phyloP scores from a whole-genome alignment of 2,329 filamentous ascomycete species.

The Tolypocladium ovalisporum region DNA sequence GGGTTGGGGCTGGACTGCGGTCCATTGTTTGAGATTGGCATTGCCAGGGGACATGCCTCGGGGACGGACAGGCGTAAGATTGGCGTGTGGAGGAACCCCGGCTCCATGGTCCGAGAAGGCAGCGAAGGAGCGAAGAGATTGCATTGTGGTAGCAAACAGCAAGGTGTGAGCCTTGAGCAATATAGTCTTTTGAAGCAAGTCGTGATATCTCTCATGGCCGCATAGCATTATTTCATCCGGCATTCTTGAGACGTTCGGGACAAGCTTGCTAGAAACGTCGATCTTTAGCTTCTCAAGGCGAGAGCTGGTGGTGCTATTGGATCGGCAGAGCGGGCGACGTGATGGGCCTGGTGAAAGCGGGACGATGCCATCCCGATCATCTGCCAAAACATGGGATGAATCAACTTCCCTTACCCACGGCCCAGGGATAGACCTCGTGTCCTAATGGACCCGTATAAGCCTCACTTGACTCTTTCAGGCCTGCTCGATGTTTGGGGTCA shows the following conservation, averaged over 20 bases:
- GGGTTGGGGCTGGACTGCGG: slow-evolving; percentile 20
- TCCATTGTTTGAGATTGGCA: slow-evolving; percentile 11
- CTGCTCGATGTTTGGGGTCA: not conserved
- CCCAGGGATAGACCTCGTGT: too few species aligned
- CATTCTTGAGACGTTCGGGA: too few species aligned
- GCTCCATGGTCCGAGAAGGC: not conserved
- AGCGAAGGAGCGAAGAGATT: not conserved
- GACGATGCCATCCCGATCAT: too few species aligned
- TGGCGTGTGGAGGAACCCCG: not conserved
- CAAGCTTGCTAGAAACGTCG: too few species aligned
- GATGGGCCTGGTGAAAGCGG: not conserved
- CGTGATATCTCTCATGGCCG: not conserved
- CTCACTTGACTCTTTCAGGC: not conserved
- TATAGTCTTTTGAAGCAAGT: not conserved
- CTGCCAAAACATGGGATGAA: too few species aligned
- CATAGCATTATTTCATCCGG: not conserved
- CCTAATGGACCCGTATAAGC: too few species aligned
- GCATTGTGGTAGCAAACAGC: not conserved
- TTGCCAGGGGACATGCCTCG: slow-evolving; percentile 2
- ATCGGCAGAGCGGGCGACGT: not conserved
- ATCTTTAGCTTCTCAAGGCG: too few species aligned
- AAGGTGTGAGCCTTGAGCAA: not conserved
- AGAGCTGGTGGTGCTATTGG: not conserved
- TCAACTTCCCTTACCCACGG: not conserved
- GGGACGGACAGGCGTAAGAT: slow-evolving; percentile 4